Evolutionary conservation across 1,284 basidiomycete species (phyloP).

Genomic region (Ceratobasidium papillatum): DNA sequence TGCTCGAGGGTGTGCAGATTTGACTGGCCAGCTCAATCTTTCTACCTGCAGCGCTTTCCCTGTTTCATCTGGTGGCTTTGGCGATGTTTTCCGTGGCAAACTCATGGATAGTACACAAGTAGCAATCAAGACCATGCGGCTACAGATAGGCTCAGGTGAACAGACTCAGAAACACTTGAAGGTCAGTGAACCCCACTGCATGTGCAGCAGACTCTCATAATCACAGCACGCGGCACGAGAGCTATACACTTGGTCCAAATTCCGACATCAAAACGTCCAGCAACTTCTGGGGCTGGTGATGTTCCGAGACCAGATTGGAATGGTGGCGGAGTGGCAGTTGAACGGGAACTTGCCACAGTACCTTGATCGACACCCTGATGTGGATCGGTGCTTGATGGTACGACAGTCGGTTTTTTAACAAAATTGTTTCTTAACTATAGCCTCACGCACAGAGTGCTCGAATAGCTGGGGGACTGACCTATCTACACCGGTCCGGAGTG

Average conservation of each 20-base stretch:
- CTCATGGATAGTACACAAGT: neutral
- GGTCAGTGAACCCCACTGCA: neutral
- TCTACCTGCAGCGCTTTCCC: neutral
- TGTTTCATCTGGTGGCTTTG: neutral
- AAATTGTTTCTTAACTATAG: too few relatives aligned
- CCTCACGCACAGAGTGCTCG: too few relatives aligned
- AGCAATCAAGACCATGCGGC: slow-evolving; percentile 14
- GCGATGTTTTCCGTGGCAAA: slow-evolving; percentile 2
- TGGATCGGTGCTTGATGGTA: too few relatives aligned
- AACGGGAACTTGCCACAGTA: neutral
- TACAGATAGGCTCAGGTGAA: neutral
- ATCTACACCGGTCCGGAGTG: neutral
- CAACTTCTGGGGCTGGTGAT: neutral
- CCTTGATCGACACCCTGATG: neutral
- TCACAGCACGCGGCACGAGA: neutral
- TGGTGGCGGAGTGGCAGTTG: neutral
- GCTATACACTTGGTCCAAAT: slow-evolving; percentile 21
- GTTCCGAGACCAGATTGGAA: slow-evolving; percentile 9
- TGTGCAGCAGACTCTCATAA: neutral
- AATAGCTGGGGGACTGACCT: neutral
- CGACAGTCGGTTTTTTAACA: too few relatives aligned
- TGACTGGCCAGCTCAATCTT: neutral
- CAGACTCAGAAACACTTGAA: neutral
- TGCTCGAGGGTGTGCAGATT: neutral
- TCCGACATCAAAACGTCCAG: slow-evolving; percentile 3